Percentiles rank a stretch among this genome's conserved stretches.
Evolutionary conservation across 805 yeast species (phyloP).

Genomic region (Sugiyamaella valdiviana): DNA sequence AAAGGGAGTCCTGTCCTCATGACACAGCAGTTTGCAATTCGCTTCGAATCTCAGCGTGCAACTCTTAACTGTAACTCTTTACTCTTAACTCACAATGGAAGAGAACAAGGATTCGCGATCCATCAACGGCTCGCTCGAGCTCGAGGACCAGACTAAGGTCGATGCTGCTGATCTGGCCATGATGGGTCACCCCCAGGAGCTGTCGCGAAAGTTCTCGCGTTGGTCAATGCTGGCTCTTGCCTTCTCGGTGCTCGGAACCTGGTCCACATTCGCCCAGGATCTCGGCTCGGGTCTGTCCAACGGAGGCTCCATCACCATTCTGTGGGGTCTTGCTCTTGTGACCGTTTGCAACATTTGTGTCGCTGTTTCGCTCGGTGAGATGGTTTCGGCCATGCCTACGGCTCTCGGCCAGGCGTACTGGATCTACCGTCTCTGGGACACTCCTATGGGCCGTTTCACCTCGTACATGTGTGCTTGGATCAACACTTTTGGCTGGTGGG

Average conservation of each 20-base stretch:
- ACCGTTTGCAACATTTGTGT: constrained; percentile 58
- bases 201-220: constrained; percentile 61
- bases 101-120: not conserved
- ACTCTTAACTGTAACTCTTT: too few relatives aligned
- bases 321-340: constrained; percentile 68
- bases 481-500: constrained; percentile 19
- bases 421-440: constrained; percentile 13
- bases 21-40: too few relatives aligned
- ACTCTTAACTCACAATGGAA: too few relatives aligned
- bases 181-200: constrained; percentile 66
- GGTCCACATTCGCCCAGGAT: constrained; percentile 69
- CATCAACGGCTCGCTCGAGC: not conserved
- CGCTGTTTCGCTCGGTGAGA: constrained; percentile 67
- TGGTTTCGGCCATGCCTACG: constrained; percentile 28
- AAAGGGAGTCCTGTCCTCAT: too few relatives aligned
- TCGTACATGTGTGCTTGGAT: constrained; percentile 19
- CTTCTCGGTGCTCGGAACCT: constrained; percentile 76
- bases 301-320: constrained; percentile 71
- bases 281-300: constrained; percentile 64
- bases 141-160: constrained; percentile 4
- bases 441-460: constrained; percentile 10
- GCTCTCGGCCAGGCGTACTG: constrained; percentile 19
- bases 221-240: constrained; percentile 72
- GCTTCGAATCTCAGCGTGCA: too few relatives aligned
- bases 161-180: constrained; percentile 55